A percentile compares a stretch with the other conserved stretches of the same genome.
phyloP scores from a whole-genome alignment of 78 protist species.

The Thecamonas trahens region DNA sequence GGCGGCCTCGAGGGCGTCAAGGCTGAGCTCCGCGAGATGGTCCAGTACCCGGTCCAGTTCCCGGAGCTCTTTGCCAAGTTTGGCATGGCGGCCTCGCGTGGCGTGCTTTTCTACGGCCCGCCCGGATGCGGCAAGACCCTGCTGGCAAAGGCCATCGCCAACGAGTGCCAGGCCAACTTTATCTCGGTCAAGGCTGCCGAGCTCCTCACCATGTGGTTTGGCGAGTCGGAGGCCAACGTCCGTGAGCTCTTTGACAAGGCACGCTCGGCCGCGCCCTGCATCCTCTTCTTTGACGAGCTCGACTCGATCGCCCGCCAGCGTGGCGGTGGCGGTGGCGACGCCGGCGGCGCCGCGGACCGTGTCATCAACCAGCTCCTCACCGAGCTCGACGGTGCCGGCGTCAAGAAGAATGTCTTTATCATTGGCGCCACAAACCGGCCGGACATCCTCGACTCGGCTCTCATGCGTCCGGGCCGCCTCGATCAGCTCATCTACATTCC shows the following conservation, averaged over 20 bases:
- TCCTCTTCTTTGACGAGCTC: conserved; percentile 99
- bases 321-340: conserved; percentile 95
- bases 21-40: conserved; percentile 71
- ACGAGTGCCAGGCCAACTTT: conserved; percentile 99
- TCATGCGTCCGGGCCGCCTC: conserved; percentile 98
- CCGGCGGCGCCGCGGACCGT: conserved; percentile 99
- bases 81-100: conserved; percentile 96
- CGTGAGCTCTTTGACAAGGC: conserved; percentile 99
- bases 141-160: conserved; percentile 99
- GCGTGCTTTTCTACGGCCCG: conserved; percentile 99
- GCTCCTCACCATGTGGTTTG: conserved; percentile 99
- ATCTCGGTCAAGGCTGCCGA: conserved; percentile 98
- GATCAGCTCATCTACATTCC: conserved; percentile 99
- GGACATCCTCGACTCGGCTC: conserved; percentile 99
- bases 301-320: conserved; percentile 98
- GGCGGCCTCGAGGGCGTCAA: conserved; percentile 96
- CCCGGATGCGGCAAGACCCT: conserved; percentile 99
- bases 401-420: conserved; percentile 98
- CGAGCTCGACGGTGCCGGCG: conserved; percentile 99
- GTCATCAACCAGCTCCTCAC: conserved; percentile 99
- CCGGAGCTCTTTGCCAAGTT: conserved; percentile 98
- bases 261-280: conserved; percentile 99
- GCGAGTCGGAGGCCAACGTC: conserved; percentile 99
- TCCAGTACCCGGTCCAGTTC: conserved; percentile 99
- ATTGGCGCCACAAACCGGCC: conserved; percentile 99